Evolutionary conservation across 176 grass and related monocot species (phyloP), one percentile per base, ranked within the genome.

Genomic region (Cymbopogon citratus): DNA sequence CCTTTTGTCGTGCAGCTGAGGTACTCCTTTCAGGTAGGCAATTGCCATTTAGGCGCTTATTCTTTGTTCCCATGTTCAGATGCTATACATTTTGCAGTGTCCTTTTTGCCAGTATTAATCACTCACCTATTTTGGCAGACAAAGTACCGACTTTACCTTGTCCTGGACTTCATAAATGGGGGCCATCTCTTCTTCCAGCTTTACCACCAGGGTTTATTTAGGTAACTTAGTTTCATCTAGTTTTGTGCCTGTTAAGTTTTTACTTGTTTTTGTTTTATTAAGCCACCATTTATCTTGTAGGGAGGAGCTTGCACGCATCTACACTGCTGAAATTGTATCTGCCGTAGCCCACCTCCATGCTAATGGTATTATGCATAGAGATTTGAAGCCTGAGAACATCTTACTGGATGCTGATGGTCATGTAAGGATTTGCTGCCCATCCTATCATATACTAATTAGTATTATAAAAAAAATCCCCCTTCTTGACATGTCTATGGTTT

Each of bases 121-220:
- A 38, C n/a, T 46, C 21, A 14, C 68, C 33, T 72, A 71, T 71
- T 44, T 87, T 79, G 13, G 81, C 89, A 99, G 96, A 99, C 96
- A 49, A 99, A 99, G 66, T 99, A 99, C 72, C 78, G 91, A 26
- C 85, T 99, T 38, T 99, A 99, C 57, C 93, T 99, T 73, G 91
- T 99, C 39, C 87, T 99, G 74, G 96, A 99, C 76, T 99, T 99
- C 43, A 84, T 95, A 86, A 99, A 99, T 61, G 96, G 96, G 1
- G 96, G 96, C 14, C 96, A 99, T 90, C 85, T 99, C 31, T 99
- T 99, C 87, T 99, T 99, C 78, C 96, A 99, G 93, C 92, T 99
- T 68, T 95, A 99, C 56, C 91, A 88, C 77, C 96, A 99, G 64
- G 96, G 96, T 60, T 90, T 99, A 74, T 99, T 99, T 83, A 99